Conservation (phyloP, 176 grass and related monocot genomes). For the Paspalum notatum region DNA sequence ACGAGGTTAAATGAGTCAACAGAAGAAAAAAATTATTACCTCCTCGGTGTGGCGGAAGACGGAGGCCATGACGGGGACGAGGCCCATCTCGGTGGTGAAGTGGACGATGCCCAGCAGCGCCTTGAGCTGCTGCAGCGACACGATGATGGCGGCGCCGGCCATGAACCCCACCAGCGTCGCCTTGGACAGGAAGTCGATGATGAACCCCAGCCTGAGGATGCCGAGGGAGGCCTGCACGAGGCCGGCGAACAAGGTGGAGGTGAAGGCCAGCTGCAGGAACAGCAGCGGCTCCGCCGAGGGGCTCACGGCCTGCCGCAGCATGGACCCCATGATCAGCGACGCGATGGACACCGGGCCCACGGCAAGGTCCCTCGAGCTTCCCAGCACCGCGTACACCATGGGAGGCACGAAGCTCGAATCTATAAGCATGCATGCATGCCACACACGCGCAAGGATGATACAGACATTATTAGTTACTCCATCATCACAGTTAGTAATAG, state of each 20-base stretch:
- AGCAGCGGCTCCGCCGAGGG: slow-evolving; percentile 62
- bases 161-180: slow-evolving; percentile 98
- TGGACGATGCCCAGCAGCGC: slow-evolving; percentile 84
- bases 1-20: too few species aligned
- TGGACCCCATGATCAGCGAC: slow-evolving; percentile 95
- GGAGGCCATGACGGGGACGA: slow-evolving; percentile 89
- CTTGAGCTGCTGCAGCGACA: slow-evolving; percentile 94
- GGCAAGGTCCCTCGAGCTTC: slow-evolving; percentile 87
- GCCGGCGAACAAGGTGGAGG: slow-evolving; percentile 86
- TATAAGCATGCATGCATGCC: neutral
- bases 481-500: neutral
- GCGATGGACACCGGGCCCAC: slow-evolving; percentile 90
- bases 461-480: too few species aligned
- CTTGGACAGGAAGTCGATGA: slow-evolving; percentile 94
- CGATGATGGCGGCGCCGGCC: slow-evolving; percentile 93
- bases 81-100: slow-evolving; percentile 88
- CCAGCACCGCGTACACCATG: slow-evolving; percentile 84
- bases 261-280: slow-evolving; percentile 97
- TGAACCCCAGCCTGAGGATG: slow-evolving; percentile 78
- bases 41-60: slow-evolving; percentile 72
- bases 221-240: slow-evolving; percentile 93
- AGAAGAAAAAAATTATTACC: slow-evolving; percentile 6
- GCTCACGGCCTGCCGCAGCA: slow-evolving; percentile 83
- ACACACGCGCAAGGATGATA: too few species aligned
- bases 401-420: slow-evolving; percentile 97